Evolutionary conservation across 2,329 filamentous ascomycete species (phyloP).

Genomic region (Pezicula carpinea): DNA sequence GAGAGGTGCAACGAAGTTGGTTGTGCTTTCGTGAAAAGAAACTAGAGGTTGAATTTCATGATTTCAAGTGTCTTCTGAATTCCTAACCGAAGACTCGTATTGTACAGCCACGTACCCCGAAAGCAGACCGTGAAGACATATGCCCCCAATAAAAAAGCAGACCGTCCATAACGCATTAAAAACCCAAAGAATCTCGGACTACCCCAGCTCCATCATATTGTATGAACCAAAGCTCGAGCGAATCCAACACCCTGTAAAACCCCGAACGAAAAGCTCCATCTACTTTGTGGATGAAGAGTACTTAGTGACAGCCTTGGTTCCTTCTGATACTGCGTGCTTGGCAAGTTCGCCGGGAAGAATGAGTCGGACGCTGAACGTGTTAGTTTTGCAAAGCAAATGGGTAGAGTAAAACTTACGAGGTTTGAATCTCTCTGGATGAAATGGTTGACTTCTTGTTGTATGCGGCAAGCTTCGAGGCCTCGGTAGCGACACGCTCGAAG

Average conservation of each 20-base stretch:
- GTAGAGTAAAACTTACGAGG: constrained; percentile 56
- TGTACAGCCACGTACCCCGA: constrained; percentile 70
- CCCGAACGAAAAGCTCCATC: constrained; percentile 47
- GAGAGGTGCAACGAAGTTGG: neutral
- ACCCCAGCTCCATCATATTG: constrained; percentile 23
- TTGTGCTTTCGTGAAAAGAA: neutral
- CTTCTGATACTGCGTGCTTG: constrained; percentile 99
- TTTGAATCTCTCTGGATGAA: constrained; percentile 98
- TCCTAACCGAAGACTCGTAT: constrained; percentile 41
- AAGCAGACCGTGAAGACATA: constrained; percentile 64
- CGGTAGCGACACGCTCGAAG: constrained; percentile 97
- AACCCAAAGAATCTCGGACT: constrained; percentile 29
- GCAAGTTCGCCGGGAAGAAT: constrained; percentile 98
- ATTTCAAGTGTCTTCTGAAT: constrained; percentile 28
- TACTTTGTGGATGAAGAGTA: constrained; percentile 99
- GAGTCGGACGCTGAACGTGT: constrained; percentile 65
- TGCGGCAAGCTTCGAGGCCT: constrained; percentile 97
- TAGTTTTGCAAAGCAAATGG: neutral
- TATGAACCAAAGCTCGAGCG: constrained; percentile 42
- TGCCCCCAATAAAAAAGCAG: constrained; percentile 56
- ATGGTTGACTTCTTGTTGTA: constrained; percentile 99
- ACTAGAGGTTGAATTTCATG: constrained; percentile 19
- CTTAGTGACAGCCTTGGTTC: constrained; percentile 99
- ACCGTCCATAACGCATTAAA: constrained; percentile 74
- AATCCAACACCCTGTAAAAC: constrained; percentile 52